Percentiles rank a stretch among this genome's conserved stretches.
Conservation (phyloP, 495 filamentous ascomycete genomes). For the Filosporella fistucella region DNA sequence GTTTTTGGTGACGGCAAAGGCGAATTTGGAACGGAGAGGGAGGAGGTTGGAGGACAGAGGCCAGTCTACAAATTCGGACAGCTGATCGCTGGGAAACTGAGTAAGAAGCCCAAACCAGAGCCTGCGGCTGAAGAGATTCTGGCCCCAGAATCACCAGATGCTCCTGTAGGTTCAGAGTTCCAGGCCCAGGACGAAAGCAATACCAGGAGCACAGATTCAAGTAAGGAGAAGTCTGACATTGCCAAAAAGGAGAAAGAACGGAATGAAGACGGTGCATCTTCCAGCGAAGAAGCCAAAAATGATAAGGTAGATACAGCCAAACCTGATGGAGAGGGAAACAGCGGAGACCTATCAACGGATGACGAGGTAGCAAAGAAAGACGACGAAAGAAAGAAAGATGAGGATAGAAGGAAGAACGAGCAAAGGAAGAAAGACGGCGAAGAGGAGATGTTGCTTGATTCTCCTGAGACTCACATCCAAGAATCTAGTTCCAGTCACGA, state of each 20-base stretch:
- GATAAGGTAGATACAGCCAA: neutral
- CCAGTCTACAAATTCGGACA: neutral
- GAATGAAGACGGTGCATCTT: too few species aligned
- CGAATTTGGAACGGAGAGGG: conserved; percentile 20
- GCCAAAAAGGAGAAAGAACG: too few species aligned
- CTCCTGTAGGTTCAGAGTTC: too few species aligned
- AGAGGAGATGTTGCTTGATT: neutral
- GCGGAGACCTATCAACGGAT: neutral
- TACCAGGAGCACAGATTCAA: too few species aligned
- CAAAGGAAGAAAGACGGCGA: neutral
- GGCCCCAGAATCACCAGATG: too few species aligned
- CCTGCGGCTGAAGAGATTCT: too few species aligned
- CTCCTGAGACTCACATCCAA: too few species aligned
- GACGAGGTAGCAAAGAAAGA: neutral
- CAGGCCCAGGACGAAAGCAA: too few species aligned
- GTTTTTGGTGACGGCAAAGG: conserved; percentile 38
- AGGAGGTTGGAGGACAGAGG: neutral
- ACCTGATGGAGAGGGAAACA: neutral
- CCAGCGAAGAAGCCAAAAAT: too few species aligned
- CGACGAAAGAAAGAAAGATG: neutral
- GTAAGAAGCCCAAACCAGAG: too few species aligned
- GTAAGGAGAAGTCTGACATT: too few species aligned
- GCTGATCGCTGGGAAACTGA: neutral
- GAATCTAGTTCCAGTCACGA: too few species aligned
- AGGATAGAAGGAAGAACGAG: neutral